These are phyloP conservation scores for Pulveroboletus sp. DNA, from an alignment of 768 basidiomycete genomes.

Conservation along the genomic window DNA sequence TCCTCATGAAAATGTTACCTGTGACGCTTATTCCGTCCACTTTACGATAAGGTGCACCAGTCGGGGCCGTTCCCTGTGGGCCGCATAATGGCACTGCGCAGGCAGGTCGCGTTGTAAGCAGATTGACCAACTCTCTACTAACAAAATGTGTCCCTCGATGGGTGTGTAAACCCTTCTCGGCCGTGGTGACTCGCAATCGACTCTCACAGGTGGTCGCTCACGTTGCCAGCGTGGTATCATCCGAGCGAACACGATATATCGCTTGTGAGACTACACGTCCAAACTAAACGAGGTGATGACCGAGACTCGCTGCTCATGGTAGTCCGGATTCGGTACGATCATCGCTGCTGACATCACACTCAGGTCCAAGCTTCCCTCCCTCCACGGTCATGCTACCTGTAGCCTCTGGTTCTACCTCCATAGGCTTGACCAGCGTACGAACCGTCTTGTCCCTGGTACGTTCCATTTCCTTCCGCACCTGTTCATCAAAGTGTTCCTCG, in stretches of 20 bases:
- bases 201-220: background rate
- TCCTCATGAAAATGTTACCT: no score
- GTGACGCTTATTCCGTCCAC: no score
- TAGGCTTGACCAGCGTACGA: constrained; percentile 2
- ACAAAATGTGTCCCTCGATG: no score
- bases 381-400: constrained; percentile 1
- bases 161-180: no score
- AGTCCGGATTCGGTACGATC: background rate
- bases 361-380: background rate
- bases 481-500: constrained; percentile 17
- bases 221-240: no score
- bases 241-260: background rate
- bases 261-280: background rate
- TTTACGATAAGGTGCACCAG: no score
- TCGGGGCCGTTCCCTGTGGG: no score
- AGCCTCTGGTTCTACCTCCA: constrained; percentile 9
- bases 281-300: background rate
- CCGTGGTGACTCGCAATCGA: background rate
- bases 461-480: constrained; percentile 15
- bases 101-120: no score
- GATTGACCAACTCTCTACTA: no score
- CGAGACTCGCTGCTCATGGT: background rate
- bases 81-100: no score
- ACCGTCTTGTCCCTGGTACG: constrained; percentile 14
- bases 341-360: background rate